Conservation (phyloP, 805 yeast species). For the Cyberlindnera galapagoensis region DNA sequence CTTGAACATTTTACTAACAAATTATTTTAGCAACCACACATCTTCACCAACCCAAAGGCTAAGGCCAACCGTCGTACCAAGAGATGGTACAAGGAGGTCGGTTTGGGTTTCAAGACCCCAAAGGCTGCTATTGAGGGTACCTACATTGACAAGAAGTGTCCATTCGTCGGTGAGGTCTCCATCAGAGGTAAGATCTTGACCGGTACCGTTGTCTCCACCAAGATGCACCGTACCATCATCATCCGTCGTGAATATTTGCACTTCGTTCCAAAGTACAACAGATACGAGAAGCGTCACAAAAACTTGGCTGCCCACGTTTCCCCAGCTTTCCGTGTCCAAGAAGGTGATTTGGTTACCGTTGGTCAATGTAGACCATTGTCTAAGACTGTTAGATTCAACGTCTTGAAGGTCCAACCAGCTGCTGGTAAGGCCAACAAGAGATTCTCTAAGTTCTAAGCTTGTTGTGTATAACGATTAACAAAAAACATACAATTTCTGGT, state of each 20-base stretch:
- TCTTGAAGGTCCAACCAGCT: constrained; percentile 88
- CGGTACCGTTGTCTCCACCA: constrained; percentile 99
- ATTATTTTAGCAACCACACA: constrained; percentile 89
- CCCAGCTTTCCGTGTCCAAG: constrained; percentile 99
- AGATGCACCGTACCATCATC: constrained; percentile 99
- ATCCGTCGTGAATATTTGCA: constrained; percentile 99
- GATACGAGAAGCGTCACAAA: constrained; percentile 99
- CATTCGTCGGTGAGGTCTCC: constrained; percentile 93
- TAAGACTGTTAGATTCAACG: constrained; percentile 99
- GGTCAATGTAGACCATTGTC: constrained; percentile 99
- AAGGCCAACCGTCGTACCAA: constrained; percentile 97
- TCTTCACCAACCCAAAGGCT: constrained; percentile 99
- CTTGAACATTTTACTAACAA: constrained; percentile 31
- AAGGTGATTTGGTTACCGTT: constrained; percentile 98
- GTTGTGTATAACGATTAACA: constrained; percentile 8
- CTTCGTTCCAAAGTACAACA: constrained; percentile 99
- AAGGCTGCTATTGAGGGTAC: constrained; percentile 96
- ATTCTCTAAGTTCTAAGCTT: constrained; percentile 87
- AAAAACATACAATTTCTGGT: constrained; percentile 6
- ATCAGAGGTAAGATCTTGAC: constrained; percentile 99
- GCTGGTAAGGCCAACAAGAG: constrained; percentile 85
- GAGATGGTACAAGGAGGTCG: constrained; percentile 99
- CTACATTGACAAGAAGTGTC: constrained; percentile 99
- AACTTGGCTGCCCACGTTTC: constrained; percentile 99
- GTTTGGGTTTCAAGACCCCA: constrained; percentile 99